Conservation (phyloP, 768 basidiomycete species). For the Mrakia blollopis region DNA sequence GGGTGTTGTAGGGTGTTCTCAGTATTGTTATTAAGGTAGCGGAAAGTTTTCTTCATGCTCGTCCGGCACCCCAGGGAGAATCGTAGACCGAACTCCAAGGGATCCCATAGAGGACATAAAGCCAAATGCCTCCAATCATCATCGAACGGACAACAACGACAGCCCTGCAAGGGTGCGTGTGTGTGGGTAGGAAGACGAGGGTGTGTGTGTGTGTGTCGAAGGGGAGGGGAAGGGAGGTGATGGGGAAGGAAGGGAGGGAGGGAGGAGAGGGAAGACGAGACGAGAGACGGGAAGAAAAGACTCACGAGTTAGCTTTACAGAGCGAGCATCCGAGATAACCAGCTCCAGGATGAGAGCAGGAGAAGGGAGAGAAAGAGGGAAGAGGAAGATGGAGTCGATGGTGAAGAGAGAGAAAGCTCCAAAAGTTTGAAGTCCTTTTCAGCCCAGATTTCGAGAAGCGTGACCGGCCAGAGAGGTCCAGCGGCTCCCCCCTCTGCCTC, state of each 20-base stretch:
- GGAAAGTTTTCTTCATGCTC: slow-evolving; percentile 25
- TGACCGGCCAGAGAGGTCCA: neutral
- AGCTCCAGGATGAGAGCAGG: neutral
- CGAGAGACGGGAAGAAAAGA: neutral
- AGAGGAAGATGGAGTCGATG: neutral
- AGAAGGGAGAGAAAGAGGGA: neutral
- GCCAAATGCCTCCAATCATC: slow-evolving; percentile 30
- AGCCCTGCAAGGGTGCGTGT: neutral
- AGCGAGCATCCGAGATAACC: too few species aligned
- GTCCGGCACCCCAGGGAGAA: neutral
- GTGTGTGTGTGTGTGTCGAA: neutral
- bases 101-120: slow-evolving; percentile 11
- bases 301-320: neutral
- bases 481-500: neutral
- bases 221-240: too few species aligned
- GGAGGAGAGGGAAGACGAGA: neutral
- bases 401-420: neutral
- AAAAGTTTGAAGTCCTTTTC: too few species aligned
- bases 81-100: slow-evolving; percentile 17
- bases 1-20: neutral
- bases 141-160: too few species aligned
- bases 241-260: neutral
- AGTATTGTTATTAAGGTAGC: slow-evolving; percentile 27
- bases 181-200: neutral
- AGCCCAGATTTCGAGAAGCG: neutral